Conservation (phyloP, 192 early-diverging fungal genomes). For the Backusella mclennaniae region DNA sequence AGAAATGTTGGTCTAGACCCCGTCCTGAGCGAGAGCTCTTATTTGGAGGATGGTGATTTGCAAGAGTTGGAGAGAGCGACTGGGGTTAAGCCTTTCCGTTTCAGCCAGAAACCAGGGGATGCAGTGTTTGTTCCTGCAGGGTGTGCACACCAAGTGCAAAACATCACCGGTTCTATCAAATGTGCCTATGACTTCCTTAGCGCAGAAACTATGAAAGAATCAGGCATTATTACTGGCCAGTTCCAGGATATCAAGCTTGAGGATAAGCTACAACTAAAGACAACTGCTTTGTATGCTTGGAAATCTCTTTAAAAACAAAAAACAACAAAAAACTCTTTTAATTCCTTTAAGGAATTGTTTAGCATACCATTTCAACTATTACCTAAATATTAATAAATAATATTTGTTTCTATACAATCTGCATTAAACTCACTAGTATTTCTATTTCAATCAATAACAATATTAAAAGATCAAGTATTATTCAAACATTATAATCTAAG, state of each 20-base stretch:
- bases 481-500: no score
- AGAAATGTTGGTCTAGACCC: slow-evolving; percentile 16
- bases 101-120: slow-evolving; percentile 71
- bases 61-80: slow-evolving; percentile 35
- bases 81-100: slow-evolving; percentile 48
- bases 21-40: slow-evolving; percentile 69
- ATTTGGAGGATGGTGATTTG: slow-evolving; percentile 48
- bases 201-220: slow-evolving; percentile 54
- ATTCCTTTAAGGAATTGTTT: no score
- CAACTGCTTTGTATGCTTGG: slow-evolving; percentile 22
- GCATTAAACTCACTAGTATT: no score
- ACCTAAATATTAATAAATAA: no score
- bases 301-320: not conserved
- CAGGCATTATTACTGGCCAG: slow-evolving; percentile 44
- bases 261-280: slow-evolving; percentile 48
- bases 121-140: slow-evolving; percentile 79
- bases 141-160: slow-evolving; percentile 73
- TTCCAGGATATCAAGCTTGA: slow-evolving; percentile 44
- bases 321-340: no score
- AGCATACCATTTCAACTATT: no score
- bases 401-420: no score
- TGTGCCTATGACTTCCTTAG: slow-evolving; percentile 71
- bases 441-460: no score
- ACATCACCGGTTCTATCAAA: slow-evolving; percentile 65
- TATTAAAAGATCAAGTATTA: no score